Conservation (phyloP, 108 stramenopile species). For the Seminavis robusta region DNA sequence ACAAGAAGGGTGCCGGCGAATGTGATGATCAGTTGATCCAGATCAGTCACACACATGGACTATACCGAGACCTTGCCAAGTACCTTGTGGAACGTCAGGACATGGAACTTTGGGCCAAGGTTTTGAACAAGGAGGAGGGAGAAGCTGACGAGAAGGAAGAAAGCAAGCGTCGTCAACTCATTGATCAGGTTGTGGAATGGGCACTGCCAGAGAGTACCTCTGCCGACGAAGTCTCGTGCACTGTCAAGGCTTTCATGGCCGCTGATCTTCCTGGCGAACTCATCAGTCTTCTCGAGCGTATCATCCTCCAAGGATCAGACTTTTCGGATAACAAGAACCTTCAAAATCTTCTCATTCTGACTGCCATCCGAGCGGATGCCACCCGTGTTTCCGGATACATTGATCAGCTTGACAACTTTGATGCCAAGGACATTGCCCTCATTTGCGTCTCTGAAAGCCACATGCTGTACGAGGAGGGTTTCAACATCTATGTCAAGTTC, state of each 20-base stretch:
- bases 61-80: constrained; percentile 97
- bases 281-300: constrained; percentile 97
- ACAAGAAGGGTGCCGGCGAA: constrained; percentile 97
- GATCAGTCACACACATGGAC: constrained; percentile 94
- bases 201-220: constrained; percentile 98
- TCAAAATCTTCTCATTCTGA: constrained; percentile 99
- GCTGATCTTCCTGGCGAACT: constrained; percentile 98
- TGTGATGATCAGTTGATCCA: constrained; percentile 99
- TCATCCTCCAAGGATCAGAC: constrained; percentile 98
- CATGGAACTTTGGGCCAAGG: constrained; percentile 97
- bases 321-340: constrained; percentile 99
- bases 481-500: constrained; percentile 98
- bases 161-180: constrained; percentile 87
- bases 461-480: constrained; percentile 99
- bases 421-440: constrained; percentile 98
- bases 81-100: constrained; percentile 99
- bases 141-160: constrained; percentile 60
- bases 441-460: constrained; percentile 98
- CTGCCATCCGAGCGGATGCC: constrained; percentile 96
- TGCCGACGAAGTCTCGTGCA: constrained; percentile 98
- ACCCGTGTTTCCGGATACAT: constrained; percentile 98
- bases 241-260: constrained; percentile 99
- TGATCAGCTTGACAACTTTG: constrained; percentile 99
- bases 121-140: constrained; percentile 82
- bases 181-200: constrained; percentile 99